These are phyloP conservation scores for Aureobasidium sp. DNA, from an alignment of 2,329 filamentous ascomycete species.

Conservation along the genomic window DNA sequence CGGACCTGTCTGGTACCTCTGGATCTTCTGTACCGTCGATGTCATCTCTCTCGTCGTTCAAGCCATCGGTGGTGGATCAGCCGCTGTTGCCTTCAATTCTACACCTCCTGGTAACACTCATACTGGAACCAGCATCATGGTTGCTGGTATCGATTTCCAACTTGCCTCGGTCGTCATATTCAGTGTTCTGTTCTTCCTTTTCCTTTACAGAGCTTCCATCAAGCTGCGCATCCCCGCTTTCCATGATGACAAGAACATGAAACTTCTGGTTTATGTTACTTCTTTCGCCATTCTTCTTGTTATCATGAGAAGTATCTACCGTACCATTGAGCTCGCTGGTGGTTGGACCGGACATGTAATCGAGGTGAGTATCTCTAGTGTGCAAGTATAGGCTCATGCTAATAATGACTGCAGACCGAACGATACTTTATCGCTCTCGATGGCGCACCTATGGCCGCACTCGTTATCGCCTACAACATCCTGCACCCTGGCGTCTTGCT, in stretches of 20 bases:
- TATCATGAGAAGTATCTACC: conserved; percentile 58
- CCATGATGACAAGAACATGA: conserved; percentile 10
- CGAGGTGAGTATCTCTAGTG: too few relatives aligned
- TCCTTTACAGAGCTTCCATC: not conserved
- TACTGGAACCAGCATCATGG: conserved; percentile 55
- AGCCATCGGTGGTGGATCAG: conserved; percentile 47
- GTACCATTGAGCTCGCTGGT: conserved; percentile 57
- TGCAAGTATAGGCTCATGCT: too few relatives aligned
- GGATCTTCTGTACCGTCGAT: conserved; percentile 56
- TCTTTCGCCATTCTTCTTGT: conserved; percentile 34
- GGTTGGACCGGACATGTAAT: conserved; percentile 56
- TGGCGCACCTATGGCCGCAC: conserved; percentile 47
- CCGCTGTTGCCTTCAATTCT: conserved; percentile 25
- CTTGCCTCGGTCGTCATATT: conserved; percentile 53
- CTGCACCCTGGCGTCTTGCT: conserved; percentile 39
- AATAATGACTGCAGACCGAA: too few relatives aligned
- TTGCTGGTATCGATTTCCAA: conserved; percentile 56
- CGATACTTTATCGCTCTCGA: conserved; percentile 45
- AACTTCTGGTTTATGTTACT: conserved; percentile 24
- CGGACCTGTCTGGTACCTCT: conserved; percentile 25
- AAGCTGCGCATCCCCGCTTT: conserved; percentile 1
- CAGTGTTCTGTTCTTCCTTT: conserved; percentile 36
- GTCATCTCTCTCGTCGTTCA: conserved; percentile 55
- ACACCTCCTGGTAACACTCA: conserved; percentile 24
- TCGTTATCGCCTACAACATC: conserved; percentile 39